Base-by-base conservation (phyloP, 2,329 filamentous ascomycete species). In the Coniochaeta prunicola region DNA sequence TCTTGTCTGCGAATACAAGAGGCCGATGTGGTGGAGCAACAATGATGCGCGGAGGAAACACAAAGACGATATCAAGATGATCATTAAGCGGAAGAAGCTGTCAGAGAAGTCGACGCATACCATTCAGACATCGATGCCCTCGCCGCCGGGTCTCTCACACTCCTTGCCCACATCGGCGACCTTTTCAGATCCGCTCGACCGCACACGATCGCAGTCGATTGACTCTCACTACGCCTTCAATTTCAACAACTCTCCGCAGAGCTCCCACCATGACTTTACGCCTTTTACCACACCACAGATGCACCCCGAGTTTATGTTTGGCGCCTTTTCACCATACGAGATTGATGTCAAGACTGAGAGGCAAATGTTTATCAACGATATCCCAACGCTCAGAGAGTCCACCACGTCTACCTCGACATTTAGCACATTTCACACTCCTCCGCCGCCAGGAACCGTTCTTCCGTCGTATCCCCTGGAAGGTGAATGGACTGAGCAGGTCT, bases 1-100 rank as follows among this genome's bases (percentile, higher is more conserved):
- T 58, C 82, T 99, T 59, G 81, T 83, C 68, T 99, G 94, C 78
- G 92, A 97, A 79, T 99, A 97, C 79, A 96, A 96, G 81, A 82
- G 92, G 70, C 94, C 94, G 38, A 85, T 90, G 76, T 99, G 94
- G 94, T 99, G 94, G 94, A 90, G 88, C 76, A 97, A 94, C 80
- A 89, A 90, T 69, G 92, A 96, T 63, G 86, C 89, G 69, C 83
- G 94, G 66, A 85, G 88, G 67, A 78, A 87, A 59, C 91, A 97
- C 73, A 99, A 97, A 78, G 94, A 97, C 71, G 79, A 88, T 66
- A 96, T 99, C 81, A 99, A 99, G 82, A 88, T 89, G 75, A 91
- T 93, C 74, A 97, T 99, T 80, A 97, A 96, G 85, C 86, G 88
- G 71, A 97, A 94, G 71, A 97, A 97, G 83, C 82, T 96, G 65